phyloP scores from a whole-genome alignment of 768 basidiomycete species.

The Leccinum longicurvipes region DNA sequence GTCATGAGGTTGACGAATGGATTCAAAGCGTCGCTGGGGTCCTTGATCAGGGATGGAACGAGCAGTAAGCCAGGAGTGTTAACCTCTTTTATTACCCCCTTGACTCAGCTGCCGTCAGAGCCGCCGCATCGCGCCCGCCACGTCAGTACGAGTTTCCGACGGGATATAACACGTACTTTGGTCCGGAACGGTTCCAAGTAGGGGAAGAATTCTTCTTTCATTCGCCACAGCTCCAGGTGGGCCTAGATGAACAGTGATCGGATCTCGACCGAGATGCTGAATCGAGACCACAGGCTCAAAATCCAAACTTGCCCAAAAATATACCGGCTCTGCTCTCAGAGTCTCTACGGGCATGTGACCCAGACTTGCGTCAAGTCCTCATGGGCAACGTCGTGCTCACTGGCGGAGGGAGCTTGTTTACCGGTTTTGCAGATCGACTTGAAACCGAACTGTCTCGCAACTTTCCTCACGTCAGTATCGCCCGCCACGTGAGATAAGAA shows the following conservation, averaged over 20 bases:
- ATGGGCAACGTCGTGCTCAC: slow-evolving; percentile 92
- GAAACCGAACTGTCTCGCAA: slow-evolving; percentile 68
- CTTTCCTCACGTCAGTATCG: slow-evolving; percentile 69
- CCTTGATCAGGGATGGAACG: slow-evolving; percentile 85
- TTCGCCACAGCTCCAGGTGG: slow-evolving; percentile 50
- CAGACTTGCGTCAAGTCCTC: slow-evolving; percentile 86
- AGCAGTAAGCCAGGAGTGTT: slow-evolving; percentile 55
- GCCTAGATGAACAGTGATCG: slow-evolving; percentile 11
- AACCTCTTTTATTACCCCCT: not conserved
- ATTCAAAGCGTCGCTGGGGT: slow-evolving; percentile 84
- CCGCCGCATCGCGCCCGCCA: slow-evolving; percentile 51
- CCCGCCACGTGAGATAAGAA: not conserved
- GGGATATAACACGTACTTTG: slow-evolving; percentile 84
- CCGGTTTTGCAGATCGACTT: slow-evolving; percentile 84
- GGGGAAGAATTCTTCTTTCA: slow-evolving; percentile 91
- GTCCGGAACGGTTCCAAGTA: slow-evolving; percentile 72
- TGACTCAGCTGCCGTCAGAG: slow-evolving; percentile 37
- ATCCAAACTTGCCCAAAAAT: slow-evolving; percentile 69
- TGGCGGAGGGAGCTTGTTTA: slow-evolving; percentile 87
- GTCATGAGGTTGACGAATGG: too few relatives aligned
- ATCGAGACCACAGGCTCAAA: slow-evolving; percentile 38
- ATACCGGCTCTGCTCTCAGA: slow-evolving; percentile 74
- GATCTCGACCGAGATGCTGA: slow-evolving; percentile 7
- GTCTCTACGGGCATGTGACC: slow-evolving; percentile 81
- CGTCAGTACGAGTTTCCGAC: slow-evolving; percentile 94